Evolutionary conservation across 139 green algal species (phyloP).

Genomic region (Haematococcus sp.): DNA sequence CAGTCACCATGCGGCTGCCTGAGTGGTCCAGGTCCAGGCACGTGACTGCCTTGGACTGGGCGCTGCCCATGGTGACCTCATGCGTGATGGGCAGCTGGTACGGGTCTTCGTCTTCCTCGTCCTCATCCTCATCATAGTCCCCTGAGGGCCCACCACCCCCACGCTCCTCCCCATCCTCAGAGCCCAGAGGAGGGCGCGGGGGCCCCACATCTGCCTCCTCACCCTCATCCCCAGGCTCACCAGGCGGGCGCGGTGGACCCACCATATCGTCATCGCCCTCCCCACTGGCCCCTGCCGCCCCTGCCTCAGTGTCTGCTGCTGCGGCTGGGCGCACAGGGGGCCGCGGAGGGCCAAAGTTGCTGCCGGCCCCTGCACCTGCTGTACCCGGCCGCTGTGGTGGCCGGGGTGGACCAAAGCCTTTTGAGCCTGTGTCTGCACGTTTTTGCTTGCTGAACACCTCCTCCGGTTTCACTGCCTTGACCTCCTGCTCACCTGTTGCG

Average conservation of each 20-base stretch:
- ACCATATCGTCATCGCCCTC: conserved; percentile 14
- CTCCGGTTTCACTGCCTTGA: conserved; percentile 2
- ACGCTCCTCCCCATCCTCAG: conserved; percentile 1
- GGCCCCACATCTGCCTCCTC: conserved; percentile 4
- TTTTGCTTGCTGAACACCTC: conserved; percentile 20
- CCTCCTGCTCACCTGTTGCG: conserved; percentile 31
- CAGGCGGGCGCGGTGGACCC: conserved; percentile 25
- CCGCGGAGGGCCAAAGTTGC: conserved; percentile 20
- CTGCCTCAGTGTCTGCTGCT: too few relatives aligned
- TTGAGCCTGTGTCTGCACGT: conserved; percentile 8
- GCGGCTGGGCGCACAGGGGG: neutral
- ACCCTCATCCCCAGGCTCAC: neutral
- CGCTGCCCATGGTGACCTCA: conserved; percentile 51
- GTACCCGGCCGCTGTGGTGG: conserved; percentile 10
- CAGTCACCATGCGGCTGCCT: conserved; percentile 72
- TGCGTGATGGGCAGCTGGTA: conserved; percentile 68
- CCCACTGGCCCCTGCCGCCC: neutral
- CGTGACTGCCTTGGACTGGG: conserved; percentile 67
- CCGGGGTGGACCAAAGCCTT: neutral
- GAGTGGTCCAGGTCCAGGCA: conserved; percentile 76
- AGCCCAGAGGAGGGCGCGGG: conserved; percentile 7
- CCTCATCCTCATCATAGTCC: conserved; percentile 26
- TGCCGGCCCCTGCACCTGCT: neutral
- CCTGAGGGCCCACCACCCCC: conserved; percentile 11
- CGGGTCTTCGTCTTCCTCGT: conserved; percentile 45